Conservation (phyloP, 768 basidiomycete species). For the Psilocybe azurescens region DNA sequence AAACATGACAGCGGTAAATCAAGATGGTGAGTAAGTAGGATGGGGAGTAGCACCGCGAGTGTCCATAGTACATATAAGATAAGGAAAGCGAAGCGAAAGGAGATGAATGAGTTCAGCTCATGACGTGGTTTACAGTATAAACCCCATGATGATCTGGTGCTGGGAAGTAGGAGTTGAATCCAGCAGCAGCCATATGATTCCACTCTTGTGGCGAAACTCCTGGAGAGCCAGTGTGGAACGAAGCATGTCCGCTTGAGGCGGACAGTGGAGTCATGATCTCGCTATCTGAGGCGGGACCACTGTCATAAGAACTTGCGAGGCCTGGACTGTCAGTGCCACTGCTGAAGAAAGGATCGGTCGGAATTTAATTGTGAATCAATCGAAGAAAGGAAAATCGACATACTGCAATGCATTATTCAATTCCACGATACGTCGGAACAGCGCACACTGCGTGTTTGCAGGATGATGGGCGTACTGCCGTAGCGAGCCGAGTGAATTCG, state of each 20-base stretch:
- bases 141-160: constrained; percentile 60
- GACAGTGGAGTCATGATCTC: constrained; percentile 63
- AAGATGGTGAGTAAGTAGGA: constrained; percentile 12
- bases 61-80: constrained; percentile 23
- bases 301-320: constrained; percentile 59
- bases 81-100: constrained; percentile 12
- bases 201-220: constrained; percentile 66
- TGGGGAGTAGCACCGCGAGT: constrained; percentile 9
- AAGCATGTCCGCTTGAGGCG: constrained; percentile 51
- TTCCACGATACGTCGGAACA: constrained; percentile 65
- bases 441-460: constrained; percentile 54
- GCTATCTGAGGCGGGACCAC: constrained; percentile 65
- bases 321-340: constrained; percentile 58
- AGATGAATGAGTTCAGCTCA: constrained; percentile 43
- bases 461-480: constrained; percentile 65
- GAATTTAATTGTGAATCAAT: constrained; percentile 1
- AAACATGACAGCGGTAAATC: constrained; percentile 16
- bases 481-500: constrained; percentile 57
- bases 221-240: constrained; percentile 49
- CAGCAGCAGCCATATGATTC: constrained; percentile 57
- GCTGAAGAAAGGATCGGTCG: constrained; percentile 18
- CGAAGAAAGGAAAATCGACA: constrained; percentile 33
- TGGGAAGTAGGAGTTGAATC: constrained; percentile 76
- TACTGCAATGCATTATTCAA: constrained; percentile 71
- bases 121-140: constrained; percentile 55